Conservation (phyloP, 108 stramenopile genomes). For the Pseudonitzschia multistriata region DNA sequence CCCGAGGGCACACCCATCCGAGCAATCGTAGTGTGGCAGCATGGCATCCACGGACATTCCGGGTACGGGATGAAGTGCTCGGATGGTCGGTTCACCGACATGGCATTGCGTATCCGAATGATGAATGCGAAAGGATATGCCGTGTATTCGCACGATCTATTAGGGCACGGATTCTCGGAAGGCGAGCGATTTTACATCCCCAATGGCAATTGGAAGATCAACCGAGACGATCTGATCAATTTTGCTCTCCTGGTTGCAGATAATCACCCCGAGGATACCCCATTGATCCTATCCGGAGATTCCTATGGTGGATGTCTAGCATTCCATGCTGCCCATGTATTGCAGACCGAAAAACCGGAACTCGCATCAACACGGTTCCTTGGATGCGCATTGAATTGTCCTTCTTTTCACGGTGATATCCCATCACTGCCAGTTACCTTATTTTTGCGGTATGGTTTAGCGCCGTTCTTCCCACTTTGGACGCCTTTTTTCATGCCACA, state of each 20-base stretch:
- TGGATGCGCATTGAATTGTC: conserved; percentile 25
- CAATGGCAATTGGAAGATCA: conserved; percentile 26
- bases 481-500: conserved; percentile 52
- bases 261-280: conserved; percentile 20
- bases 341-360: conserved; percentile 3
- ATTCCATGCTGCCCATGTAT: conserved; percentile 25
- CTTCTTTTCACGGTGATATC: conserved; percentile 44
- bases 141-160: conserved; percentile 26
- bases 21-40: conserved; percentile 29
- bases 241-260: conserved; percentile 23
- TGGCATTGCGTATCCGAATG: conserved; percentile 5
- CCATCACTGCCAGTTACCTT: conserved; percentile 30
- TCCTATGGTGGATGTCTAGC: conserved; percentile 40
- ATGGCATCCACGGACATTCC: conserved; percentile 6
- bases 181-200: conserved; percentile 37
- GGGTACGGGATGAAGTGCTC: conserved; percentile 4
- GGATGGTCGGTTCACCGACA: background rate
- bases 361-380: conserved; percentile 15
- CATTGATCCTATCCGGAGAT: conserved; percentile 37
- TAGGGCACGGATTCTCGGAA: conserved; percentile 48
- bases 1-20: conserved; percentile 11
- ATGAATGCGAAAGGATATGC: conserved; percentile 11
- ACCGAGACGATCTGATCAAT: conserved; percentile 23
- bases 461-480: conserved; percentile 30
- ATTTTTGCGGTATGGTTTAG: conserved; percentile 34